Base-by-base conservation (phyloP, 176 grass and related monocot genomes). In the Carex cristatella region DNA sequence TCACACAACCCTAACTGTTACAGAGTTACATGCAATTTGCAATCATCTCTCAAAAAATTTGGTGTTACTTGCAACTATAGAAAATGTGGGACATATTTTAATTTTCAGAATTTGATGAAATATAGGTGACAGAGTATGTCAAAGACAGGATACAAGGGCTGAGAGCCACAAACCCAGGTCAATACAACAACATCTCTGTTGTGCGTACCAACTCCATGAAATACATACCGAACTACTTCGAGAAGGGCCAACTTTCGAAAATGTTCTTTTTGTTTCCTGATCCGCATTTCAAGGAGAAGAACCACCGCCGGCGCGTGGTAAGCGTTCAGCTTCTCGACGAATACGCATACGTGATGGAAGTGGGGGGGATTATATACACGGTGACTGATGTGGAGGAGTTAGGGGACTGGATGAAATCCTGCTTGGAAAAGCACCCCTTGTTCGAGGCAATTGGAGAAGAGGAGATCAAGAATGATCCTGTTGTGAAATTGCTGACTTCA, bases 161-260 rank as follows among this genome's bases (percentile, higher is more conserved):
- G 40, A 89, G 96, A 88, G 90, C 80, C 28, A 85, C 96, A 5
- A 90, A 95, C 23, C 78, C 91, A 37, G 91, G 93, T 6, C 85
- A 94, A 7, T 99, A 94, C 19, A 91, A 91, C 73, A 98, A 98
- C 79, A 87, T 98, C 74, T 94, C 95, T 7, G 93, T 98, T 12
- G 95, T 98, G 56, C 93, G 96, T 44, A 99, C 93, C 61, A 98
- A 98, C 87, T 98, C 96, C 0, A 98, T 99, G 96, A 99, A 99
- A 76, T 99, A 95, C 68, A 91, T 95, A 10, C 93, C 93, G 0
- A 99, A 95, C 61, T 99, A 99, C 79, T 95, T 99, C 12, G 76
- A 85, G n/a, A 95, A 94, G 81, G 93, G 88, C 30, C 93, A 95
- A 85, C 93, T 99, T 31, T 90, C 87, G 13, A 99, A 99, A 57